Evolutionary conservation across 2,329 filamentous ascomycete species (phyloP).

Genomic region (Tympanopsis confertula): DNA sequence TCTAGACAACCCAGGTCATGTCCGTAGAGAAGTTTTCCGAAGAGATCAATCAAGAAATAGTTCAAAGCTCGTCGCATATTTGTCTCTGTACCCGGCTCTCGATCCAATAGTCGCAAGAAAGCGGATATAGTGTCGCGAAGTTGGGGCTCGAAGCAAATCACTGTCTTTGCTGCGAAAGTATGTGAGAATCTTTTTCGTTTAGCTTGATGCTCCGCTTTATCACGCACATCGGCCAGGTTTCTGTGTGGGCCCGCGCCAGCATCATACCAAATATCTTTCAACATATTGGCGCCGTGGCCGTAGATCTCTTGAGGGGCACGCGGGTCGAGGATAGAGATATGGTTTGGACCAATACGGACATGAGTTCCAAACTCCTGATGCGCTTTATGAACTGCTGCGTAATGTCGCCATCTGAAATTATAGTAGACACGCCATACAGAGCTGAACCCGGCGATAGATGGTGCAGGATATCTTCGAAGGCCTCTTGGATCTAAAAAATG

Average conservation of each 20-base stretch:
- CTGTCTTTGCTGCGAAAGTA: conserved; percentile 1
- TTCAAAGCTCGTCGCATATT: conserved; percentile 7
- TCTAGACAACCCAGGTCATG: conserved; percentile 38
- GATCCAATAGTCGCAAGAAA: conserved; percentile 4
- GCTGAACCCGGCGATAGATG: conserved; percentile 4
- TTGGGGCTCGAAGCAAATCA: not conserved
- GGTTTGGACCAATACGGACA: conserved; percentile 1
- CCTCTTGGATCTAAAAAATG: not conserved
- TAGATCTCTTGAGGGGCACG: not conserved
- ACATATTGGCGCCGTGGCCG: conserved; percentile 1
- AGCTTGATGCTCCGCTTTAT: conserved; percentile 9
- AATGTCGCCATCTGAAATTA: conserved; percentile 8
- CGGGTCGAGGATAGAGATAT: not conserved
- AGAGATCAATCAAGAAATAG: conserved; percentile 8
- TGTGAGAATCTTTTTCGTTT: conserved; percentile 6
- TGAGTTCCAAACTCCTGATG: conserved; percentile 8
- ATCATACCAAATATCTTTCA: conserved; percentile 2
- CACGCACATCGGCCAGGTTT: conserved; percentile 7
- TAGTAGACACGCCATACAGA: conserved; percentile 9
- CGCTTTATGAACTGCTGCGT: conserved; percentile 7
- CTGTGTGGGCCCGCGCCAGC: conserved; percentile 6
- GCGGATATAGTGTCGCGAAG: conserved; percentile 3
- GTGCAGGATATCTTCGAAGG: conserved; percentile 3
- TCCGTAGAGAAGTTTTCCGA: conserved; percentile 38
- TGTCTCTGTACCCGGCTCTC: conserved; percentile 1